Conservation (phyloP, 805 yeast genomes). For the Starmerella cellae region DNA sequence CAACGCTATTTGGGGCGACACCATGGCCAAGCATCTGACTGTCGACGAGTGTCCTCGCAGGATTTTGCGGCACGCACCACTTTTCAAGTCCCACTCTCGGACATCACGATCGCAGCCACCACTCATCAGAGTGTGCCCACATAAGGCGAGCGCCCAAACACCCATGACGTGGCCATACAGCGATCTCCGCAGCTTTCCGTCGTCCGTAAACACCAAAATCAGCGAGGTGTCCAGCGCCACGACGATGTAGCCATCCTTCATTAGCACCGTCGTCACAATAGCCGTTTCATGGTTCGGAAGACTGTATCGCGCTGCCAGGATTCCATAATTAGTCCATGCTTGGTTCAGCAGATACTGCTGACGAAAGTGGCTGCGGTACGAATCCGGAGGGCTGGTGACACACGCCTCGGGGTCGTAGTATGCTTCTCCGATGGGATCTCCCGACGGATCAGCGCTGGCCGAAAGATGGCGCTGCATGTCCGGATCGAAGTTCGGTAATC, state of each 20-base stretch:
- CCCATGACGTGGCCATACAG: constrained; percentile 97
- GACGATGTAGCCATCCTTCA: constrained; percentile 29
- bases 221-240: constrained; percentile 34
- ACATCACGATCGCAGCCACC: constrained; percentile 96
- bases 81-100: constrained; percentile 83
- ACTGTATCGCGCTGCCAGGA: constrained; percentile 30
- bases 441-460: constrained; percentile 1
- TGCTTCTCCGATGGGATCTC: constrained; percentile 20
- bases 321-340: constrained; percentile 33
- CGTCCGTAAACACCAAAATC: constrained; percentile 31
- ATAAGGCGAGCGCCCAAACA: constrained; percentile 90
- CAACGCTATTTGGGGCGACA: constrained; percentile 60
- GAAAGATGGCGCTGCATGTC: neutral
- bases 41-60: constrained; percentile 85
- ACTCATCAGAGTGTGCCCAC: constrained; percentile 78
- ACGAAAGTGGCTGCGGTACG: constrained; percentile 30
- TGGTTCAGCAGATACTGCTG: constrained; percentile 30
- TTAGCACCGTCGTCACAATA: constrained; percentile 31
- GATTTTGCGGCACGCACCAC: constrained; percentile 77
- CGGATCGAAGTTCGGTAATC: constrained; percentile 8
- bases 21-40: constrained; percentile 74
- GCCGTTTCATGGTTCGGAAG: constrained; percentile 25
- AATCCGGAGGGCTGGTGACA: constrained; percentile 24
- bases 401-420: constrained; percentile 27
- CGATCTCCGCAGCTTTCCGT: constrained; percentile 48